Base-by-base conservation (phyloP, 257 asterid species). In the Cinchona pubescens region DNA sequence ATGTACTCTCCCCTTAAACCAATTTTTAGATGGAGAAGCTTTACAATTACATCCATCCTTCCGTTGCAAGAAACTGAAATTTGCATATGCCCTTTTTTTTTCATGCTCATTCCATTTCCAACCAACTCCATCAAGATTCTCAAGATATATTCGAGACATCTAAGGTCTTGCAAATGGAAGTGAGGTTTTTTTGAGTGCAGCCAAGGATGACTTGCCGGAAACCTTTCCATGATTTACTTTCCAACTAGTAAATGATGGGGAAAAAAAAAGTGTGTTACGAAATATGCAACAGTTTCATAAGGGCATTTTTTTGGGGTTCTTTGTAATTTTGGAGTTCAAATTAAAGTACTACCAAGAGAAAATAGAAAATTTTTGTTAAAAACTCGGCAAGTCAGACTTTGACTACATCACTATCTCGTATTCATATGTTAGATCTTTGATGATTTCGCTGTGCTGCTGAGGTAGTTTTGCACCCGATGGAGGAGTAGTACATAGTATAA, bases 131-230 rank as follows among this genome's bases (percentile, higher is more conserved):
- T 68, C 58, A 67, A 43, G 11, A 19, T 77, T 25, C 32, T 21
- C 56, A 48, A 49, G 42, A 73, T 42, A 69, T 43, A 74, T 23
- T 63, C 59, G 27, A 40, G 60, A 76, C 89, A 86, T 76, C 81
- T 45, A 59, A 63, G 82, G 81, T 81, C 86, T 81, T 69, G 76
- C 85, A 83, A 84, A 87, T 77, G 87, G 74, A 55, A 76, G 74
- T 69, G 87, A 85, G 29, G 83, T 59, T 62, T 40, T 46, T 51
- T 63, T 74, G 62, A 60, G 8, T 85, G 91, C 80, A 87, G 88
- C 88, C 91, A 87, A 84, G 88, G 87, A 85, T 87, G 91, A 87
- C 77, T 87, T 84, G 91, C 88, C 91, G 88, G 75, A n/a, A 2
- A 4, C 46, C 23, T 29, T 32, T 64, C 58, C 23, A n/a, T 59